Conservation (phyloP, 2,329 filamentous ascomycete genomes). For the Ophiosphaerella herpotricha region DNA sequence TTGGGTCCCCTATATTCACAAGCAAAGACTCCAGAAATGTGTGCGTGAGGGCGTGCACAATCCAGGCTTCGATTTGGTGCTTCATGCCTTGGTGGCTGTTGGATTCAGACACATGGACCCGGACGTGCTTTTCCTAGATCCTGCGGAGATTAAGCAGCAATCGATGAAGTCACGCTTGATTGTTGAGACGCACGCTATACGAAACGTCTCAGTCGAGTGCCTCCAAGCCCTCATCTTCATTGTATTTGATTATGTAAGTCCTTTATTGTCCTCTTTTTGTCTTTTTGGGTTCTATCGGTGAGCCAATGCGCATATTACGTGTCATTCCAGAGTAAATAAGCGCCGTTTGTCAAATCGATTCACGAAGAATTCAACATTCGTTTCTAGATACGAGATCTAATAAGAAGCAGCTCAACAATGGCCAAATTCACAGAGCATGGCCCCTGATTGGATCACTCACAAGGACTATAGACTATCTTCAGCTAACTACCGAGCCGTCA, state of each 20-base stretch:
- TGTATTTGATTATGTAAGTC: conserved; percentile 37
- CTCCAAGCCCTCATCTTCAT: conserved; percentile 38
- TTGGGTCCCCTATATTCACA: conserved; percentile 42
- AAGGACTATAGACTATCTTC: conserved; percentile 40
- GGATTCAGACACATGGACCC: conserved; percentile 36
- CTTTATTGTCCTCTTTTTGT: background rate
- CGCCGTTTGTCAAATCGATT: background rate
- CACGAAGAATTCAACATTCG: background rate
- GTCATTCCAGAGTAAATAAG: no score
- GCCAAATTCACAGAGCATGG: conserved; percentile 35
- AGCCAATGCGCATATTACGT: no score
- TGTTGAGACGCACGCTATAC: conserved; percentile 35
- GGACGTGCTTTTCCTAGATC: conserved; percentile 26
- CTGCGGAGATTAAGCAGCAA: conserved; percentile 32
- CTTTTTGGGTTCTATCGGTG: no score
- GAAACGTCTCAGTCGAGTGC: conserved; percentile 33
- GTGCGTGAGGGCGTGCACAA: conserved; percentile 22
- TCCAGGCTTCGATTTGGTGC: conserved; percentile 25
- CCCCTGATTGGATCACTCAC: conserved; percentile 42
- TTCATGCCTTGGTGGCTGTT: conserved; percentile 36
- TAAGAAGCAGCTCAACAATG: conserved; percentile 32
- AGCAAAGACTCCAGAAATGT: conserved; percentile 31
- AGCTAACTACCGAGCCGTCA: conserved; percentile 36
- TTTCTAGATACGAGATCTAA: background rate
- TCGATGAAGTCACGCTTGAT: conserved; percentile 33